Evolutionary conservation across 2,329 filamentous ascomycete genomes (phyloP), one percentile per base, ranked within the genome.

Genomic region (Ophiostoma quercus): DNA sequence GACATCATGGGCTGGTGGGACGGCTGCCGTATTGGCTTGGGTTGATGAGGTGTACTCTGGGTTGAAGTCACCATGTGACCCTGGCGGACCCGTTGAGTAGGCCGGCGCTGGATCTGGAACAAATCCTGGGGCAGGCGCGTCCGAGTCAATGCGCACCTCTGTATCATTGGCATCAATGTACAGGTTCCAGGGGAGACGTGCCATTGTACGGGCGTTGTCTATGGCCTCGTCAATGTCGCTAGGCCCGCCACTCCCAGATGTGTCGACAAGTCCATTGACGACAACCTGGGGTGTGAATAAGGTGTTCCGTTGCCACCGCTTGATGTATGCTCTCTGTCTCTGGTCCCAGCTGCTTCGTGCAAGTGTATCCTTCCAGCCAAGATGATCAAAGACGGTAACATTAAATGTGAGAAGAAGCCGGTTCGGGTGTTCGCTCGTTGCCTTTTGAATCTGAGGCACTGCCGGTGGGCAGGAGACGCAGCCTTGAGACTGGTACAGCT

Each of bases 401-500:
- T 79, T 74, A 72, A 78, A 79, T 8, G 75, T 78, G 16, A 79
- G 73, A 8, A 79, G 75, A 54, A 76, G 73, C 19, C 78, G 70
- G 70, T 79, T 78, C 3, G 76, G 76, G 34, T 75, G 70, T 43
- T 73, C 74, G 29, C 34, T 41, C 8, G 74, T 75, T 25, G 72
- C 75, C 14, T 76, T 74, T 47, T 76, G 77, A 67, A 79, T 77
- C 25, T 70, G 73, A 0, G 76, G 75, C 2, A 78, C 73, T n/a
- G 77, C 75, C 0, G 77, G 75, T 1, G 77, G 77, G 67, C 77
- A 80, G 1, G 77, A 76, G 19, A 70, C 72, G 65, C 78, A 79
- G 68, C 76, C 76, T 71, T 79, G 78, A 0, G 77, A 78, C 70
- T 78, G 77, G 72, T 77, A 79, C 19, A 80, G 74, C 71, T 80